A percentile compares a stretch with the other conserved stretches of the same genome.
Evolutionary conservation across 768 basidiomycete genomes (phyloP).

Genomic region (Kwoniella sp.): DNA sequence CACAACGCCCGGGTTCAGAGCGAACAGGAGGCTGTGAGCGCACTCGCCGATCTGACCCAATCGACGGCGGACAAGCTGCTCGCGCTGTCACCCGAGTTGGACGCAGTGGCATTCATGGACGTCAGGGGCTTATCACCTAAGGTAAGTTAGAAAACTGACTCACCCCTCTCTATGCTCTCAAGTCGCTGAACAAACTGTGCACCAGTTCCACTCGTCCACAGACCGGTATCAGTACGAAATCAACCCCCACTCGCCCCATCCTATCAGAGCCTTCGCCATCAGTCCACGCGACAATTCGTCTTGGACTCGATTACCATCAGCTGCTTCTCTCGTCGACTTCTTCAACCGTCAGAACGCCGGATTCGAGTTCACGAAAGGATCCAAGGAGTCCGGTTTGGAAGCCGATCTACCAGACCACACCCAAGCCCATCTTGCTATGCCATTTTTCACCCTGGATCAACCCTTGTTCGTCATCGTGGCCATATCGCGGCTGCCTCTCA

Average conservation of each 20-base stretch:
- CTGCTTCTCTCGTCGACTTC: constrained; percentile 1
- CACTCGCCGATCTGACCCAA: constrained; percentile 18
- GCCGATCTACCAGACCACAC: constrained; percentile 20
- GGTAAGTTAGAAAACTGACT: too few relatives aligned
- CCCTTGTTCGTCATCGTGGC: constrained; percentile 36
- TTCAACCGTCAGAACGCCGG: constrained; percentile 2
- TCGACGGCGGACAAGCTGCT: constrained; percentile 10
- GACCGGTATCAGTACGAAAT: not conserved
- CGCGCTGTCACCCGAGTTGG: constrained; percentile 5
- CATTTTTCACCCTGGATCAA: constrained; percentile 31
- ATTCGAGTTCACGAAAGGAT: constrained; percentile 1
- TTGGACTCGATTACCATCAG: not conserved
- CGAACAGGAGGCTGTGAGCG: not conserved
- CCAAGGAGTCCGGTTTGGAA: constrained; percentile 32
- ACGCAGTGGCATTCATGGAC: constrained; percentile 13
- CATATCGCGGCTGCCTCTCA: constrained; percentile 2
- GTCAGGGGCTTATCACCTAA: not conserved
- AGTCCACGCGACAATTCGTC: not conserved
- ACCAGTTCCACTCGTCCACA: not conserved
- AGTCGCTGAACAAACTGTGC: not conserved
- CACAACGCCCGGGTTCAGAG: not conserved
- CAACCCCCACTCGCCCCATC: constrained; percentile 5
- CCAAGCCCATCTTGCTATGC: constrained; percentile 26
- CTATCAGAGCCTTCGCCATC: not conserved
- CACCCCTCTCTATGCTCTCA: not conserved